A percentile compares a stretch with the other conserved stretches of the same genome.
These are phyloP conservation scores for Pseudopyricularia javanii DNA, from an alignment of 2,329 filamentous ascomycete genomes.

Conservation along the genomic window DNA sequence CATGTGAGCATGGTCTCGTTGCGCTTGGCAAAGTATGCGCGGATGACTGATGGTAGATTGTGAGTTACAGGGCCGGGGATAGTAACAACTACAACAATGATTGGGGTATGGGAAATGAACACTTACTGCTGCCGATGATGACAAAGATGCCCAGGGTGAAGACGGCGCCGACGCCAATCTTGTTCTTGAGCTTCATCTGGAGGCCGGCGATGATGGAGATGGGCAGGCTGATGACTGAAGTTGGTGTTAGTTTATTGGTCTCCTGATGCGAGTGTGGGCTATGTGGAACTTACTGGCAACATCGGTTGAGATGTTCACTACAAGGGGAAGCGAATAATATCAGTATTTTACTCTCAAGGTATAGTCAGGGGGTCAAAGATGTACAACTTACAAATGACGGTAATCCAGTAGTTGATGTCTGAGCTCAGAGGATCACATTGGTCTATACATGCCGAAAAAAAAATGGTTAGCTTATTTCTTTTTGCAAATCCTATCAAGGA, in stretches of 20 bases:
- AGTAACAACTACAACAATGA: background rate
- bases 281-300: background rate
- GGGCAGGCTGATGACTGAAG: background rate
- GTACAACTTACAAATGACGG: background rate
- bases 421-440: background rate
- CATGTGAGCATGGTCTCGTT: constrained; percentile 3
- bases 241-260: background rate
- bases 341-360: background rate
- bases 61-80: background rate
- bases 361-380: background rate
- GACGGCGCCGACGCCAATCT: background rate
- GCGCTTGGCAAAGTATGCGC: constrained; percentile 28
- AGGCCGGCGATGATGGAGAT: background rate
- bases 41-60: background rate
- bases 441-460: background rate
- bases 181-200: background rate
- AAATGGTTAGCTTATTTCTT: background rate
- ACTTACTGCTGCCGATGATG: background rate
- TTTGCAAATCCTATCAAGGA: too few relatives aligned
- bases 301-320: background rate
- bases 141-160: background rate
- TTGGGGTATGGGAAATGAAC: background rate
- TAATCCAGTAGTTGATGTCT: background rate
- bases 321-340: background rate
- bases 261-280: background rate